These are phyloP conservation scores for Petunia secreta DNA, from an alignment of 257 asterid genomes.

Conservation along the genomic window DNA sequence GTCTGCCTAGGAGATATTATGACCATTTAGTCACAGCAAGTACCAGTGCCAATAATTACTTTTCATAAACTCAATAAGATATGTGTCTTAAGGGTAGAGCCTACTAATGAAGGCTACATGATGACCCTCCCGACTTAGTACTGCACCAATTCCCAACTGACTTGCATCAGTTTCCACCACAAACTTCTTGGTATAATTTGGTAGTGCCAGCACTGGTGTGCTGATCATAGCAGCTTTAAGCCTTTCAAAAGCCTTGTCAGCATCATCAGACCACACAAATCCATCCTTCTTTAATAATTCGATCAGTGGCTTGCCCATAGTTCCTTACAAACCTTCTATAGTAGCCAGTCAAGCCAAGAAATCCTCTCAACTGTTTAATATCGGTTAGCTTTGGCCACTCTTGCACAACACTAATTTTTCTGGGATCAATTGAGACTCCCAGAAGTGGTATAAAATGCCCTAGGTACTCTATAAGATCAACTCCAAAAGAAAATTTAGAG, in stretches of 20 bases:
- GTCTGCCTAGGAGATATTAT: too few species aligned
- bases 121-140: neutral
- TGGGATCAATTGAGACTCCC: neutral
- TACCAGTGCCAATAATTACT: neutral
- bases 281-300: neutral
- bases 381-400: neutral
- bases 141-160: neutral
- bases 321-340: neutral
- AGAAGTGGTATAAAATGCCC: neutral
- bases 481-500: neutral
- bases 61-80: neutral
- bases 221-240: neutral
- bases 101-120: neutral
- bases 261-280: neutral
- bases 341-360: too few species aligned
- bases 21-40: neutral
- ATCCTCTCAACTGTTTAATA: neutral
- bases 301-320: neutral
- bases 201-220: neutral
- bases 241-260: neutral
- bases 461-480: neutral
- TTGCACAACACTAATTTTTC: neutral
- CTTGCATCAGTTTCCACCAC: too few species aligned
- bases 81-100: neutral
- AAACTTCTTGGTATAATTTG: neutral